Evolutionary conservation across 2,329 filamentous ascomycete species (phyloP), one percentile per base, ranked within the genome.

Genomic region (Arthrobotrys sphaeroides): DNA sequence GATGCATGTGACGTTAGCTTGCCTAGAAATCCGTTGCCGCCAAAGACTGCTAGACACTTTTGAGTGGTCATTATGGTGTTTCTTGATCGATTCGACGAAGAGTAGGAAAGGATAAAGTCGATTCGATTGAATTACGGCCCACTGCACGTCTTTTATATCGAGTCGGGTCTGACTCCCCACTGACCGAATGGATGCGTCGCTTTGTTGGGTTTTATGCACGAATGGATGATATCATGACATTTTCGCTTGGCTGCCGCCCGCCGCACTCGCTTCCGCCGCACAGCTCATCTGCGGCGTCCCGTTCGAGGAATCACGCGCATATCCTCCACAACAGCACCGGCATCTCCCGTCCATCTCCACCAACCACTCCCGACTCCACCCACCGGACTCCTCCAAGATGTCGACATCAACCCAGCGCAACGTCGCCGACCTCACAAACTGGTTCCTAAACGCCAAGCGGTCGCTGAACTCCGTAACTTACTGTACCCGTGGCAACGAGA

Each of bases 391-490:
- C 5, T 49, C n/a, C 42, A 62, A 65, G 5, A 75, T 75, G 72
- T 59, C 72, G 2, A 53, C 72, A 12, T 51, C 72, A 33, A 45
- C 57, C 40, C 72, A 75, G 47, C 61, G 69, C 26, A 74, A 74
- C 0, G 92, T 87, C 24, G 45, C 72, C 40, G 79, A 79, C 68
- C 68, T 80, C 40, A 80, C 78, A 36, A 80, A 73, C 59, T 80
- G 79, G 78, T 80, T 80, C 53, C 74, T 79, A 51, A 77, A 79
- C 72, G 78, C 79, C 26, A 80, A 80, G 74, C 77, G 78, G 26
- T 80, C 78, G 9, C 73, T 80, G 26, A 77, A 77, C 24, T 80
- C 78, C 12, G 77, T 79, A 59, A 75, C 77, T 24, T 73, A 80
- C 66, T 79, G 78, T 42, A 74, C 77, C 66, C 78, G 78, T 26